phyloP scores from a whole-genome alignment of 2,329 filamentous ascomycete species.

The Colletotrichum musicola region DNA sequence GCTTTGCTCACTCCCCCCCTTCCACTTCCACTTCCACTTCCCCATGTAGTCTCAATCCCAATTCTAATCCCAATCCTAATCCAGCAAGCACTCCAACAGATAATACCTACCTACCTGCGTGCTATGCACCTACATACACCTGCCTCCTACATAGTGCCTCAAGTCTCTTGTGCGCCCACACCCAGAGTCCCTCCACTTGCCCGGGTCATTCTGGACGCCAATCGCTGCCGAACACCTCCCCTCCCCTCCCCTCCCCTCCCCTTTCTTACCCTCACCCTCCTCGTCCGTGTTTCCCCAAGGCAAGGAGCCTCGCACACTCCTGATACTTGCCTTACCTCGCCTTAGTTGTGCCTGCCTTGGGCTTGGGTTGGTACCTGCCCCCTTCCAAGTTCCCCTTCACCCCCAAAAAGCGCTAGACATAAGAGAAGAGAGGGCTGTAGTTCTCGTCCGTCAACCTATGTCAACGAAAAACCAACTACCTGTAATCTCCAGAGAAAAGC shows the following conservation, averaged over 20 bases:
- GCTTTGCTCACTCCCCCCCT: neutral
- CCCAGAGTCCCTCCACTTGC: conserved; percentile 11
- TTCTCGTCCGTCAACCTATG: conserved; percentile 11
- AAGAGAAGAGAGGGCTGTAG: conserved; percentile 10
- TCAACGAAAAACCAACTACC: conserved; percentile 25
- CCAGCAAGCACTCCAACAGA: conserved; percentile 6
- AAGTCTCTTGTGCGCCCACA: conserved; percentile 18
- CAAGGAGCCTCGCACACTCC: conserved; percentile 34
- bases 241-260: conserved; percentile 10
- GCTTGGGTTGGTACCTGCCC: no score
- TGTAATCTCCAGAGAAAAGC: conserved; percentile 35
- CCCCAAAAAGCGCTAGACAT: no score
- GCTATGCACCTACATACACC: neutral
- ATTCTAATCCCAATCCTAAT: conserved; percentile 17
- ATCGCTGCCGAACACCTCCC: conserved; percentile 18
- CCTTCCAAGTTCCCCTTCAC: no score
- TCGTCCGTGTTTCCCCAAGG: conserved; percentile 33
- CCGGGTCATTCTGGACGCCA: conserved; percentile 19
- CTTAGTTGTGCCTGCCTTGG: no score
- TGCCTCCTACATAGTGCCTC: neutral
- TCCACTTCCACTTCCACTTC: conserved; percentile 23
- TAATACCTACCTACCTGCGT: neutral
- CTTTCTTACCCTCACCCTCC: conserved; percentile 26
- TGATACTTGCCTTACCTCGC: conserved; percentile 18
- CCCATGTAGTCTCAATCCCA: conserved; percentile 10